Percentiles rank a stretch among this genome's conserved stretches.
These are phyloP conservation scores for Kernera saxatilis DNA, from an alignment of 345 rosid species.

Conservation along the genomic window DNA sequence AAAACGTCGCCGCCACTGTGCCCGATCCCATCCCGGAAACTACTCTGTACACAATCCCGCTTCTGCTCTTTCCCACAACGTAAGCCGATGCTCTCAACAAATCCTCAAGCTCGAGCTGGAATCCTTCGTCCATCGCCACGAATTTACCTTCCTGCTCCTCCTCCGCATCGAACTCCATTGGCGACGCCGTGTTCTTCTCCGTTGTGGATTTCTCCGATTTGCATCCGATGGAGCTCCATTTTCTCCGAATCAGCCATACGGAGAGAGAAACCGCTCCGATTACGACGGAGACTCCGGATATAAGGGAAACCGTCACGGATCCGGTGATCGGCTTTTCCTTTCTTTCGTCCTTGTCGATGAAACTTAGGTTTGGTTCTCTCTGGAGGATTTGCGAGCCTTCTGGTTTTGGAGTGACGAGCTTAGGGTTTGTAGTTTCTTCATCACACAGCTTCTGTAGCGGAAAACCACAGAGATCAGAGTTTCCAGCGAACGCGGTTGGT, in stretches of 20 bases:
- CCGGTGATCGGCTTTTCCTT: slow-evolving; percentile 31
- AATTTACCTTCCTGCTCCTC: slow-evolving; percentile 56
- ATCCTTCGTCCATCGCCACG: slow-evolving; percentile 68
- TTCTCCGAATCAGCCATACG: slow-evolving; percentile 57
- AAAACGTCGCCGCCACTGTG: slow-evolving; percentile 28
- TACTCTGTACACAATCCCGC: slow-evolving; percentile 88
- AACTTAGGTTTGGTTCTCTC: slow-evolving; percentile 19
- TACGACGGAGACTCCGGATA: slow-evolving; percentile 58
- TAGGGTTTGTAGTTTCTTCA: slow-evolving; percentile 47
- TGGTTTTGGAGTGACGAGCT: slow-evolving; percentile 34
- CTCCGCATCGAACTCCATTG: slow-evolving; percentile 27
- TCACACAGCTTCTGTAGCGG: slow-evolving; percentile 64
- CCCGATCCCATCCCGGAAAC: slow-evolving; percentile 57
- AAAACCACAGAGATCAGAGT: slow-evolving; percentile 81
- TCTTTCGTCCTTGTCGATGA: slow-evolving; percentile 6
- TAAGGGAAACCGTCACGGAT: slow-evolving; percentile 46
- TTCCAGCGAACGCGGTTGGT: slow-evolving; percentile 89
- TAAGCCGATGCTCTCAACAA: slow-evolving; percentile 90
- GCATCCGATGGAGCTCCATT: slow-evolving; percentile 25
- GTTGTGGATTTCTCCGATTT: slow-evolving; percentile 33
- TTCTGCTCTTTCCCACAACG: slow-evolving; percentile 83
- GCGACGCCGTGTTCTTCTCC: slow-evolving; percentile 28
- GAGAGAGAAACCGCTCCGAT: slow-evolving; percentile 55
- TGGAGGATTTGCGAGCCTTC: slow-evolving; percentile 48
- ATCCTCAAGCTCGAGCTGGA: slow-evolving; percentile 76